Evolutionary conservation across 2,329 filamentous ascomycete species (phyloP).

Genomic region (Trichoderma citrinoviride): DNA sequence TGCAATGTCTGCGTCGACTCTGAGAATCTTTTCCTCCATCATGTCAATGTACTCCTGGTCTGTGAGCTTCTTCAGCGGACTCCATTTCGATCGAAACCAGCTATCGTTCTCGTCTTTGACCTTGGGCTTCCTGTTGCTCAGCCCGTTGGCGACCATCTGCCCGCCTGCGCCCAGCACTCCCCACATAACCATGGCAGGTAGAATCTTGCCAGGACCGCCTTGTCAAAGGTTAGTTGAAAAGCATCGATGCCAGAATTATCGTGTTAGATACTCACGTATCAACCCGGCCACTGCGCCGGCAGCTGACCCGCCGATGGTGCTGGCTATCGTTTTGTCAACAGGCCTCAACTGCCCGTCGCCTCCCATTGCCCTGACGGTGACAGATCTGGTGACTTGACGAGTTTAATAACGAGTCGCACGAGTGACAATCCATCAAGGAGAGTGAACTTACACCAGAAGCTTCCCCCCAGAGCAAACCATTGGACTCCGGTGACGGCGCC

Average conservation of each 20-base stretch:
- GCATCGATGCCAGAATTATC: background rate
- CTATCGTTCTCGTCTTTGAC: conserved; percentile 40
- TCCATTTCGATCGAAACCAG: conserved; percentile 62
- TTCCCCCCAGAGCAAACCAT: conserved; percentile 75
- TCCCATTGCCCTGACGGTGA: conserved; percentile 49
- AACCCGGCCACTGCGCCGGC: conserved; percentile 61
- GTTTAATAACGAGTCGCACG: conserved; percentile 9
- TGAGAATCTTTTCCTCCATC: conserved; percentile 67
- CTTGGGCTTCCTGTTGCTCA: conserved; percentile 29
- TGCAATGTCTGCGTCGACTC: conserved; percentile 72
- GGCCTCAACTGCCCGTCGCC: conserved; percentile 52
- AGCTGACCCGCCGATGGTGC: conserved; percentile 67
- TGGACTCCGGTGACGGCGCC: conserved; percentile 71
- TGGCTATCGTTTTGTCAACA: conserved; percentile 63
- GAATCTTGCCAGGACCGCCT: conserved; percentile 54
- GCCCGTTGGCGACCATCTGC: conserved; percentile 38
- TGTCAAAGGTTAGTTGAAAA: conserved; percentile 24
- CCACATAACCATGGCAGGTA: conserved; percentile 52
- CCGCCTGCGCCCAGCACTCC: conserved; percentile 42
- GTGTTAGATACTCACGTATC: conserved; percentile 44
- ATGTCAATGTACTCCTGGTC: conserved; percentile 72
- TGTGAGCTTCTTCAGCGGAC: conserved; percentile 66
- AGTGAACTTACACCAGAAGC: conserved; percentile 65
- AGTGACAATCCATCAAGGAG: background rate
- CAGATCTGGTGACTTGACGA: conserved; percentile 46